Evolutionary conservation across 2,329 filamentous ascomycete genomes (phyloP).

Genomic region (Orbilia javanica): DNA sequence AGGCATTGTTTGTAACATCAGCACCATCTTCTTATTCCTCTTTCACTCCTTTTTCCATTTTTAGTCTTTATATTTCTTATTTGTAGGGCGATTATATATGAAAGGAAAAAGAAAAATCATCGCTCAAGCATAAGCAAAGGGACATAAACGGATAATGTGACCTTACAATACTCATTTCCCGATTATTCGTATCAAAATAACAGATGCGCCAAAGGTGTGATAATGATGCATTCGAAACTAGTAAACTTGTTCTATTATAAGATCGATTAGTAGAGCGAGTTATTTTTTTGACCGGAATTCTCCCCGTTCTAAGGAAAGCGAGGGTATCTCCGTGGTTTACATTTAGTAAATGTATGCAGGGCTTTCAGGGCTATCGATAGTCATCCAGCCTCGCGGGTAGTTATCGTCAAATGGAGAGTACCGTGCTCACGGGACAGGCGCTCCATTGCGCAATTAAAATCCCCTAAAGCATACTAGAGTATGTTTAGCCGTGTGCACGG

Average conservation of each 20-base stretch:
- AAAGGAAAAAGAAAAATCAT: neutral
- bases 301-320: neutral
- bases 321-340: conserved; percentile 2
- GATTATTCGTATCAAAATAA: neutral
- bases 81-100: neutral
- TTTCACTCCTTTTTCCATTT: no score
- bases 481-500: conserved; percentile 1
- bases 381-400: conserved; percentile 19
- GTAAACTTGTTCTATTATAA: neutral
- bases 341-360: neutral
- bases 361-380: neutral
- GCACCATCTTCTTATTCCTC: no score
- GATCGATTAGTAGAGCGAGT: neutral
- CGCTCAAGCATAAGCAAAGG: neutral
- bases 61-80: neutral
- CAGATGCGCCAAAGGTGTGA: neutral
- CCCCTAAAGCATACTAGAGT: neutral
- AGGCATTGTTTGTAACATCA: conserved; percentile 23
- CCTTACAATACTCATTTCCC: neutral
- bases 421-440: conserved; percentile 5
- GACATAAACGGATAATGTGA: neutral
- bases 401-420: conserved; percentile 12
- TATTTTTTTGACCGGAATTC: neutral
- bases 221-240: neutral
- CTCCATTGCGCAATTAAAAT: conserved; percentile 3